A percentile compares a stretch with the other conserved stretches of the same genome.
phyloP scores from a whole-genome alignment of 306 rosid species.

The Gynostemma pentaphyllum region DNA sequence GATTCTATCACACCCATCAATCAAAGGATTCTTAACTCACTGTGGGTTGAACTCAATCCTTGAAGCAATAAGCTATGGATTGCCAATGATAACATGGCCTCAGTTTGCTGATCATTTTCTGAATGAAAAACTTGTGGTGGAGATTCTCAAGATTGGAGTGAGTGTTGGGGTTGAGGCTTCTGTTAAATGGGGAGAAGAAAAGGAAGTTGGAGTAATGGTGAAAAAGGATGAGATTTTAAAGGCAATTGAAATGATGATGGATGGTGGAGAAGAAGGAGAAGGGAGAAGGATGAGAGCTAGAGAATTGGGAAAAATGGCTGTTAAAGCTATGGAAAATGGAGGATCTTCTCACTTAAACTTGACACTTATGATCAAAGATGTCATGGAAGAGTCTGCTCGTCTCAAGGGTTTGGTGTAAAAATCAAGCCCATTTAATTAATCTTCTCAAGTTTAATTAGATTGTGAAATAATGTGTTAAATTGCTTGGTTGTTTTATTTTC shows the following conservation, averaged over 20 bases:
- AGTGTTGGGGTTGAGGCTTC: conserved; percentile 49
- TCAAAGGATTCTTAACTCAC: conserved; percentile 62
- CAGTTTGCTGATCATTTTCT: conserved; percentile 62
- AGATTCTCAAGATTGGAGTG: conserved; percentile 48
- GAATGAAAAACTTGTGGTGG: conserved; percentile 47
- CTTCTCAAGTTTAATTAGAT: too few species aligned
- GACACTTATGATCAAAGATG: conserved; percentile 37
- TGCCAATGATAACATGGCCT: conserved; percentile 81
- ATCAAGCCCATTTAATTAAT: too few species aligned
- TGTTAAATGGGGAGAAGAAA: conserved; percentile 66
- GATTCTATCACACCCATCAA: conserved; percentile 38
- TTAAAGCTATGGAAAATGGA: conserved; percentile 26
- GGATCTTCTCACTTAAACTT: conserved; percentile 48
- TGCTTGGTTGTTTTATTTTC: too few species aligned
- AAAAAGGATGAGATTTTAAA: conserved; percentile 13
- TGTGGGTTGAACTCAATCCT: conserved; percentile 77
- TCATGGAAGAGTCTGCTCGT: conserved; percentile 10
- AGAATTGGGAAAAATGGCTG: conserved; percentile 37
- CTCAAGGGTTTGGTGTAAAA: too few species aligned
- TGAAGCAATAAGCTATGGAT: conserved; percentile 39
- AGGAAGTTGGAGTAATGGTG: conserved; percentile 12
- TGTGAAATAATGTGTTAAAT: too few species aligned
- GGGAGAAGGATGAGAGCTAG: conserved; percentile 34
- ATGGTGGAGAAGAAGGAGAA: conserved; percentile 37
- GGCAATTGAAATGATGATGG: conserved; percentile 41